Percentiles rank a stretch among this genome's conserved stretches.
These are phyloP conservation scores for Seminavis robusta DNA, from an alignment of 108 stramenopile genomes.

Conservation along the genomic window DNA sequence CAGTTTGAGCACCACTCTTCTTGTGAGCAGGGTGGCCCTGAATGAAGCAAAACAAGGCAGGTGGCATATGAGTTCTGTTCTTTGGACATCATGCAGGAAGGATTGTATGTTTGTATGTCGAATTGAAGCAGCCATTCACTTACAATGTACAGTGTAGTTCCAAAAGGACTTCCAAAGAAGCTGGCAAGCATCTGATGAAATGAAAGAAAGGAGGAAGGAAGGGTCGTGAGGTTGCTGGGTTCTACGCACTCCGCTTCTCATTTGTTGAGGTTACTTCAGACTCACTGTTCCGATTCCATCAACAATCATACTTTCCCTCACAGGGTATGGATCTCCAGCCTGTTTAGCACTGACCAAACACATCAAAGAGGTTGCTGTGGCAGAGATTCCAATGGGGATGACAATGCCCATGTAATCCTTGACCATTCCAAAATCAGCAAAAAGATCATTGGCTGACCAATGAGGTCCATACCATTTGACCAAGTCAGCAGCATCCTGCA, in stretches of 20 bases:
- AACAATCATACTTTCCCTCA: conserved; percentile 55
- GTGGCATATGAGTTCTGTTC: conserved; percentile 7
- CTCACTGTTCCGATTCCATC: conserved; percentile 69
- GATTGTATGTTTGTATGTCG: not conserved
- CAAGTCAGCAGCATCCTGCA: conserved; percentile 12
- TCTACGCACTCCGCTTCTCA: too few species aligned
- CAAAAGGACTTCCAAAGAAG: conserved; percentile 60
- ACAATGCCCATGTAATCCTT: conserved; percentile 48
- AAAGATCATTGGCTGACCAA: conserved; percentile 29
- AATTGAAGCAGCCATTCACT: too few species aligned
- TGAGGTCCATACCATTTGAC: conserved; percentile 26
- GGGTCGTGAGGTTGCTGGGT: too few species aligned
- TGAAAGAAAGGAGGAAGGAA: too few species aligned
- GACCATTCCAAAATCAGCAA: conserved; percentile 26
- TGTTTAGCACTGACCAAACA: conserved; percentile 48
- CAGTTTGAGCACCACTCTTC: conserved; percentile 41
- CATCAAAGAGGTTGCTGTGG: conserved; percentile 28
- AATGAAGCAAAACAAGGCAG: too few species aligned
- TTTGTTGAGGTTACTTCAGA: too few species aligned
- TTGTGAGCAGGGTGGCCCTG: conserved; percentile 78
- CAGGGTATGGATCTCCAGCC: conserved; percentile 50
- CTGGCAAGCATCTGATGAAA: too few species aligned
- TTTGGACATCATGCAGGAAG: not conserved
- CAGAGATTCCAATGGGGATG: conserved; percentile 47
- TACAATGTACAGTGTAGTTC: conserved; percentile 55